Evolutionary conservation across 768 basidiomycete species (phyloP), one percentile per base, ranked within the genome.

Genomic region (Leccinum truebloodii): DNA sequence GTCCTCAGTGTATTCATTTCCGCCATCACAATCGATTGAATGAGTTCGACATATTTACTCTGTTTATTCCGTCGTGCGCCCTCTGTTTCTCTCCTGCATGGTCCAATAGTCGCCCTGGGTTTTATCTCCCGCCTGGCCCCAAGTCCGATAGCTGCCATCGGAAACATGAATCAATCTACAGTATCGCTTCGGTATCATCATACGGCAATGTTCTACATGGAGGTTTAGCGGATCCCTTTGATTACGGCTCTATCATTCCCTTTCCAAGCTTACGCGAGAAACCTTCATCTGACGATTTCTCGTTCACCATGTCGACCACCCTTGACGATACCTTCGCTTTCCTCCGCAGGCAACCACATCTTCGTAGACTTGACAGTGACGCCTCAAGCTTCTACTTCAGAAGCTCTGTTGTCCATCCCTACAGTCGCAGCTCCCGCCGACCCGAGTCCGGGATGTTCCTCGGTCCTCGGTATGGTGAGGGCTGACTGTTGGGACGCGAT

Each of bases 301-400:
- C 82, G 0, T 80, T 83, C 60, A 81, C 85, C 1, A 80, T 83
- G 76, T 80, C 80, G 6, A 71, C 71, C 35, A 69, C 77, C 1
- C 78, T 90, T 7, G 89, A 91, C 41, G 89, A 92, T 59, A 91
- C 89, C 0, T 92, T 92, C 71, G 84, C 84, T 0, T 92, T 88
- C 78, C 68, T 80, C 28, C 73, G 70, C 54, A 65, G 66, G 24
- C 73, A 75, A 55, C 70, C 70, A 2, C 78, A 71, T 26, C 80
- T 82, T 34, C 76, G 71, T 48, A 82, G 90, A 10, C 84, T 89
- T 13, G 90, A 88, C 30, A 91, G 88, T 57, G 89, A 92, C 65
- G 82, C 86, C 0, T 90, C 89, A 0, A 90, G 87, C 69, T 91
- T 90, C 76, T 91, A 89, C 66, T 89, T 88, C 82, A 71, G 68